Base-by-base conservation (phyloP, 2,329 filamentous ascomycete genomes). In the Phaeosphaeriaceae sp. region DNA sequence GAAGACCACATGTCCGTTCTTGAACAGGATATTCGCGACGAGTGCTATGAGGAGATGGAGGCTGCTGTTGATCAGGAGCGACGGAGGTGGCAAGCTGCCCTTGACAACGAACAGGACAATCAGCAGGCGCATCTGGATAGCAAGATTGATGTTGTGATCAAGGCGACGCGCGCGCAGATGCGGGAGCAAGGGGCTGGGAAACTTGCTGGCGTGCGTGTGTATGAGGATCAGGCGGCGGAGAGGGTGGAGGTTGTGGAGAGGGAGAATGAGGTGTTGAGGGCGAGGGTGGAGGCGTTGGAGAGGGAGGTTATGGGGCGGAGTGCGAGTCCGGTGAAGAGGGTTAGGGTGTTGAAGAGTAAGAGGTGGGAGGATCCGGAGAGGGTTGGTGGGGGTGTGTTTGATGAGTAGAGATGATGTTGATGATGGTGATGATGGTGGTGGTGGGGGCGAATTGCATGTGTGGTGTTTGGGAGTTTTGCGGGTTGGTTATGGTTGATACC, bases 21-120 rank as follows among this genome's bases (percentile, higher is more conserved):
- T 11, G 94, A 99, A 70, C 86, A 89, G 61, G 87, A 88, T 5
- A 84, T 97, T 23, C 87, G 94, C 17, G 93, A 97, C 66, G 93
- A 97, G 60, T 93, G 92, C 62, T 92, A 87, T 60, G 80, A 78
- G 2, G 94, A 97, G 66, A 95, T 96, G 78, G 94, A 99, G 66
- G 79, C 83, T 50, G 83, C 85, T 9, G 81, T 97, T 38, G 83
- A 86, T 16, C 76, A 87, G 11, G 92, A 97, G 70, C 84, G 90
- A 71, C 81, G 83, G 8, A 81, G 90, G n/a, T 97, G 91, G 89
- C 88, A 93, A 68, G 83, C 82, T 0, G 88, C 85, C 0, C 83
- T 92, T 71, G 88, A 90, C 15, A 84, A 88, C 4, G 92, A 97
- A 72, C 67, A 77, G 46, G 92, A 95, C 61, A 83, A 86, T 36